A percentile compares a stretch with the other conserved stretches of the same genome.
Evolutionary conservation across 2,329 filamentous ascomycete genomes (phyloP).

Genomic region (Sporothrix globosa): DNA sequence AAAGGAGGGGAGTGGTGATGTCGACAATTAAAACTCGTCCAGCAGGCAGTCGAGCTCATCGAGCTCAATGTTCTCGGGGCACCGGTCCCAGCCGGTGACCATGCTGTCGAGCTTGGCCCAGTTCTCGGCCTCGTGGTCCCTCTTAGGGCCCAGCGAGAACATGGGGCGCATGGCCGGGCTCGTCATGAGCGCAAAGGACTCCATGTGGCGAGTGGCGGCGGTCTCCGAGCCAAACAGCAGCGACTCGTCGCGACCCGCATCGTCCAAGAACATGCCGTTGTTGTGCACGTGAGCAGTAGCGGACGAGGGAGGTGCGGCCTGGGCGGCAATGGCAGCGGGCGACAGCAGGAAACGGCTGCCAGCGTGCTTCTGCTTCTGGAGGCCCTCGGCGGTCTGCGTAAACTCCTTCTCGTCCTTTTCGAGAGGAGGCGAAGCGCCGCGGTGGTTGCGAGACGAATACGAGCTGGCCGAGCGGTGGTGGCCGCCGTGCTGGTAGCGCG

Average conservation of each 20-base stretch:
- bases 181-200: conserved; percentile 51
- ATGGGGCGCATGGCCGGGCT: conserved; percentile 60
- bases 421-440: conserved; percentile 82
- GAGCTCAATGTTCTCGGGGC: conserved; percentile 86
- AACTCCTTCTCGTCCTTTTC: conserved; percentile 97
- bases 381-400: conserved; percentile 86
- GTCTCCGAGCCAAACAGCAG: conserved; percentile 57
- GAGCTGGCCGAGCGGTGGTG: conserved; percentile 43
- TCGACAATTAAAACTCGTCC: conserved; percentile 63
- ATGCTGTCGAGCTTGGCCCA: conserved; percentile 52
- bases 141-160: conserved; percentile 49
- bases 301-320: conserved; percentile 39
- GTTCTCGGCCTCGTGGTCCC: conserved; percentile 48
- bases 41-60: conserved; percentile 91
- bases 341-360: conserved; percentile 46
- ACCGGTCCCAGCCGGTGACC: conserved; percentile 63
- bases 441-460: conserved; percentile 50
- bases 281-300: background rate
- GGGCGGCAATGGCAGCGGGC: conserved; percentile 35
- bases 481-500: conserved; percentile 6
- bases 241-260: conserved; percentile 53
- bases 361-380: conserved; percentile 68
- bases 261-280: conserved; percentile 46
- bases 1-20: background rate
- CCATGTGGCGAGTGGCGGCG: conserved; percentile 30